Conservation (phyloP, 495 filamentous ascomycete species). For the Achaetomiella virescens region DNA sequence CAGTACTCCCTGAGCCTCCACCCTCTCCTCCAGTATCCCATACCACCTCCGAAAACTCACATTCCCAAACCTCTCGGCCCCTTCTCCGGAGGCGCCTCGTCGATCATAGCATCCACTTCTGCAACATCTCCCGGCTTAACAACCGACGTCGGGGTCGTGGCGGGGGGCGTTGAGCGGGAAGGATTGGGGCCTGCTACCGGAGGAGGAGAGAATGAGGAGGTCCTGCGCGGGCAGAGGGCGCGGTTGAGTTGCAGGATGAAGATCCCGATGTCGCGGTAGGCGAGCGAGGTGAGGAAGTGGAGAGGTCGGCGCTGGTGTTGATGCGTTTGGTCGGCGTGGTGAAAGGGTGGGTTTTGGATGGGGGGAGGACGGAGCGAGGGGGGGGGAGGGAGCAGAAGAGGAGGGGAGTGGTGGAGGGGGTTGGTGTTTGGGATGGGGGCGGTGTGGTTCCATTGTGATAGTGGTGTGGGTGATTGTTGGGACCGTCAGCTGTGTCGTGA, state of each 20-base stretch:
- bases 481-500: not conserved
- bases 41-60: conserved; percentile 81
- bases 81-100: conserved; percentile 73
- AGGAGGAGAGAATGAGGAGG: not conserved
- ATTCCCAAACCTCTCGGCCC: conserved; percentile 88
- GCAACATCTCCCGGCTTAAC: conserved; percentile 57
- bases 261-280: conserved; percentile 76
- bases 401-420: not conserved
- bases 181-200: conserved; percentile 25
- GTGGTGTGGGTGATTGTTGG: not conserved
- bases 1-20: conserved; percentile 49
- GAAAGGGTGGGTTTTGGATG: conserved; percentile 40
- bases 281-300: conserved; percentile 69
- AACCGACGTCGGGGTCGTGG: conserved; percentile 45
- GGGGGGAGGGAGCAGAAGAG: conserved; percentile 18
- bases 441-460: not conserved
- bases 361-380: conserved; percentile 29
- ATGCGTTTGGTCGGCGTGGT: conserved; percentile 65
- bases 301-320: conserved; percentile 71
- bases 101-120: conserved; percentile 58
- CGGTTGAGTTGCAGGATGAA: conserved; percentile 88
- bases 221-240: conserved; percentile 67
- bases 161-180: conserved; percentile 36
- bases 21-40: conserved; percentile 55
- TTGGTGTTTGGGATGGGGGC: not conserved